phyloP scores from a whole-genome alignment of 2,329 filamentous ascomycete genomes.

The Fusarium dimerum region DNA sequence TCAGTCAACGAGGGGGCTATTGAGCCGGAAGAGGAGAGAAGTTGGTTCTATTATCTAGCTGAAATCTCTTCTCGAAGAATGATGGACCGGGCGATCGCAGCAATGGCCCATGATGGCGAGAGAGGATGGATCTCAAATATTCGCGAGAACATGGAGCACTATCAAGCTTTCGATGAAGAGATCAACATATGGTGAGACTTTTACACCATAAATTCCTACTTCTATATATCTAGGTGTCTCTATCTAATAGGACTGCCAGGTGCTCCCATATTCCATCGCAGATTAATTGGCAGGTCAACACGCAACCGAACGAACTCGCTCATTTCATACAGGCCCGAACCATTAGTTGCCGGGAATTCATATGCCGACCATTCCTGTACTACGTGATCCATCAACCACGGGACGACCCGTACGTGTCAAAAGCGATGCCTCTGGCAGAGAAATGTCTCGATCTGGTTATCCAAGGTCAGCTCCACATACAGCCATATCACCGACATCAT shows the following conservation, averaged over 20 bases:
- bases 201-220: too few relatives aligned
- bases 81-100: conserved; percentile 41
- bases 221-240: background rate
- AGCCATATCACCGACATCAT: conserved; percentile 21
- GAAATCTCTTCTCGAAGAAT: conserved; percentile 44
- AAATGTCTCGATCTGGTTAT: conserved; percentile 7
- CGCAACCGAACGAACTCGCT: conserved; percentile 6
- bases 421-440: conserved; percentile 18
- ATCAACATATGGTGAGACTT: conserved; percentile 1
- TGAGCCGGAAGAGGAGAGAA: conserved; percentile 30
- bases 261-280: conserved; percentile 8
- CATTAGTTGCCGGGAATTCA: conserved; percentile 3
- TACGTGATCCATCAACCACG: conserved; percentile 10
- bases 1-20: background rate
- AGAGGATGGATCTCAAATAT: conserved; percentile 16
- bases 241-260: background rate
- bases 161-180: conserved; percentile 2
- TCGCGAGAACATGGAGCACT: background rate
- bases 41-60: conserved; percentile 47
- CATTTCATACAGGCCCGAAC: conserved; percentile 3
- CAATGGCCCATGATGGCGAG: conserved; percentile 21
- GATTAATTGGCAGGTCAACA: background rate
- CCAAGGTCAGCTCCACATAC: background rate
- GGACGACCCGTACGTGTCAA: conserved; percentile 13
- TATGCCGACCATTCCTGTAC: conserved; percentile 11